Base-by-base conservation (phyloP, 2,329 filamentous ascomycete species). In the Tolypocladium cylindrosporum region DNA sequence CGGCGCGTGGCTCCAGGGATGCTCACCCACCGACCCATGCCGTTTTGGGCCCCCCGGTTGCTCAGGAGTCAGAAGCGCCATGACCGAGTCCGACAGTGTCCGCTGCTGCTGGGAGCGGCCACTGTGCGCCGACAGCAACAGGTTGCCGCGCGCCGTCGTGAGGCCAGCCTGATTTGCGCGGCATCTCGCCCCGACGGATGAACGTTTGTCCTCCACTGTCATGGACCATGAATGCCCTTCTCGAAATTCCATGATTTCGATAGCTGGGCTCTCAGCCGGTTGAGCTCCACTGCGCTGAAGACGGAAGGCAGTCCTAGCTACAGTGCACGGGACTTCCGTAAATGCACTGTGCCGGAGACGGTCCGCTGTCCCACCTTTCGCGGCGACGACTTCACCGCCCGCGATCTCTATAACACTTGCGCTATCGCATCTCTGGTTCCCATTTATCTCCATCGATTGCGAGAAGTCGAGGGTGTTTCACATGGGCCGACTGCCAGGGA, bases 1-100 rank as follows among this genome's bases (percentile, higher is more conserved):
- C 65, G 64, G 70, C 71, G 70, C 70, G 71, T 72, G 71, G 71
- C 69, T 72, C 58, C 69, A 70, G 69, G 70, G 70, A 71, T 72
- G 52, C 59, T 52, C 58, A 43, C 54, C 60, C 61, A 63, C 57
- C 55, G 19, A 39, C 21, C 66, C 69, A 67, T 60, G 55, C 67
- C 62, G 41, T 57, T 65, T 68, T 65, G 57, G 64, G 66, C 52
- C 53, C 54, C 51, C 58, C 58, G 59, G 10, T 14, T 51, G 31
- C 13, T 3, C 14, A 16, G 43, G 8, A 16, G 24, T 48, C 21
- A 2, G 13, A 43, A 10, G 42, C 21, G 42, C 3, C 43, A 48
- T 39, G 37, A 34, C 31, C 37, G 13, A 4, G 10, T 6, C 37
- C 13, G 37, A 39, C 45, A 3, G 27, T 14, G 45, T 50, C 24